A percentile compares a stretch with the other conserved stretches of the same genome.
Evolutionary conservation across 305 asterid genomes (phyloP).

Genomic region (Caryopteris hybrid): DNA sequence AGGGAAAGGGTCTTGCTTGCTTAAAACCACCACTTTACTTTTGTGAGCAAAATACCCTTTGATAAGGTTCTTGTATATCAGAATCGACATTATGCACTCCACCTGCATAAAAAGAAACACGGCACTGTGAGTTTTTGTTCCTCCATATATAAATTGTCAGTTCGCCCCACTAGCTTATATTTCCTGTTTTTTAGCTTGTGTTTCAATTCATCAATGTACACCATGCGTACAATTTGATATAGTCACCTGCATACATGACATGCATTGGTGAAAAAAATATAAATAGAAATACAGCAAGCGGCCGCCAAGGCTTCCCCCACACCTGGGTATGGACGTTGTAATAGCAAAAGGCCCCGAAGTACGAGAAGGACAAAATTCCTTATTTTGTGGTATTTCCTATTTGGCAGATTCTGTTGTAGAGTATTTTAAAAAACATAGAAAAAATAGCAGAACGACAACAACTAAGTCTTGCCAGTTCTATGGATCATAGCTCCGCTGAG

Average conservation of each 20-base stretch:
- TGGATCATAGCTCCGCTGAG: no score
- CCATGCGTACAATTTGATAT: background rate
- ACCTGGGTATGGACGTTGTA: no score
- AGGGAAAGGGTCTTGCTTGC: slow-evolving; percentile 98
- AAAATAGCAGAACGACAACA: no score
- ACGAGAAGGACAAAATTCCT: no score
- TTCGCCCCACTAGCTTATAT: no score
- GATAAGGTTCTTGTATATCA: slow-evolving; percentile 84
- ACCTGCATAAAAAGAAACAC: slow-evolving; percentile 43
- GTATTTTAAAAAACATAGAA: no score
- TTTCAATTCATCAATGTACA: background rate
- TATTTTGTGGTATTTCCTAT: no score
- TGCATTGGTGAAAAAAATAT: background rate
- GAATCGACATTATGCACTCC: slow-evolving; percentile 88
- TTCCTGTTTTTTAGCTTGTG: background rate
- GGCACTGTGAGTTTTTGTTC: no score
- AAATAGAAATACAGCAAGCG: background rate
- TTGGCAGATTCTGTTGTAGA: no score
- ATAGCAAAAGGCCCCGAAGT: no score
- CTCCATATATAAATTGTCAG: no score
- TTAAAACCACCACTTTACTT: slow-evolving; percentile 86
- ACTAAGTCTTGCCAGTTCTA: no score
- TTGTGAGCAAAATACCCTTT: slow-evolving; percentile 98
- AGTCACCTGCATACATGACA: background rate
- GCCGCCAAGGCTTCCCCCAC: background rate